These are phyloP conservation scores for Dictyophora rubrovolvata DNA, from an alignment of 768 basidiomycete species.

Conservation along the genomic window DNA sequence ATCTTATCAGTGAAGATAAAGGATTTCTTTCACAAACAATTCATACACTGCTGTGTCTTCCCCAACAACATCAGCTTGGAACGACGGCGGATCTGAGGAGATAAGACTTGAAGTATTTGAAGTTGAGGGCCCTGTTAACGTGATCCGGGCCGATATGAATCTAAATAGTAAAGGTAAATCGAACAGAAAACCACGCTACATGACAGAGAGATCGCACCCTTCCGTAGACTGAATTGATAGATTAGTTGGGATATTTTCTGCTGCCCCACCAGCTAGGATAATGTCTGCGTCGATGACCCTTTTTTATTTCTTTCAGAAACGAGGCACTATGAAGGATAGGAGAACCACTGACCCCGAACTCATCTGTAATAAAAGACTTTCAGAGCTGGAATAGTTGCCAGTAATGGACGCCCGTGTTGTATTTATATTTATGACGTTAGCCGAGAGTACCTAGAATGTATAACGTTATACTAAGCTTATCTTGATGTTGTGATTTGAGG, in stretches of 20 bases:
- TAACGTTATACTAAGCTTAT: neutral
- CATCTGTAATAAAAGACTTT: conserved; percentile 2
- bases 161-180: neutral
- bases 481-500: neutral
- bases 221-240: conserved; percentile 1
- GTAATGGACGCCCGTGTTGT: conserved; percentile 4
- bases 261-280: neutral
- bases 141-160: conserved; percentile 1
- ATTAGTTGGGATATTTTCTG: conserved; percentile 3
- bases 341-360: conserved; percentile 5
- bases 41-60: conserved; percentile 6
- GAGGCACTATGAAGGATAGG: neutral
- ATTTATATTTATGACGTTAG: neutral
- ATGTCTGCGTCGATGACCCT: conserved; percentile 7
- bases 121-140: neutral
- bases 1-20: neutral
- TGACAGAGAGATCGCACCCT: neutral
- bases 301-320: neutral
- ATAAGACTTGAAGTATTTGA: neutral
- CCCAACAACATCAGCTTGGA: neutral
- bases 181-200: neutral
- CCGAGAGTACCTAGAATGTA: neutral
- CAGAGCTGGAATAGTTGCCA: neutral
- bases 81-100: neutral
- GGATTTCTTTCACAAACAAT: neutral